Evolutionary conservation across 176 grass and related monocot genomes (phyloP).

Genomic region (Avena eriantha): DNA sequence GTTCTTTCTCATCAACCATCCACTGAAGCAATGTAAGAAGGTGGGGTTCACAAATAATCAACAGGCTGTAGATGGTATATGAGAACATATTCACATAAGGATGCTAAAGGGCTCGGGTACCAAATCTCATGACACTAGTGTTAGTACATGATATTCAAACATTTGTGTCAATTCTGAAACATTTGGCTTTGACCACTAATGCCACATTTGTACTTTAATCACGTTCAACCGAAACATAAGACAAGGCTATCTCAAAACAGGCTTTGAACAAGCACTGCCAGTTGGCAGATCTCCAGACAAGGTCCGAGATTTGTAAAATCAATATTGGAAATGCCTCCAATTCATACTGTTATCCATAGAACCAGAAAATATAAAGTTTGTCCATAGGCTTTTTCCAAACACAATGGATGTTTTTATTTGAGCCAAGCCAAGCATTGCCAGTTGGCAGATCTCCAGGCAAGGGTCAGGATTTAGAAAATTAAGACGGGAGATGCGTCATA

Average conservation of each 20-base stretch:
- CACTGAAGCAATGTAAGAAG: conserved; percentile 63
- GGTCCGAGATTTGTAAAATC: conserved; percentile 4
- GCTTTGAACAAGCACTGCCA: conserved; percentile 36
- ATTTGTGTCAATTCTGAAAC: neutral
- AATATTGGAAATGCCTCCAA: neutral
- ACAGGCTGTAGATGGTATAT: neutral
- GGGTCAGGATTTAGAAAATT: neutral
- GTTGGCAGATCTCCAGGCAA: conserved; percentile 42
- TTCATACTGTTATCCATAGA: conserved; percentile 19
- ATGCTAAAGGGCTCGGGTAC: neutral
- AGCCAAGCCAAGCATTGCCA: neutral
- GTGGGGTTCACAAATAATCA: conserved; percentile 27
- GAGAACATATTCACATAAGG: neutral
- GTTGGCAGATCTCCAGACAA: neutral
- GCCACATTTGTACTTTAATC: conserved; percentile 4
- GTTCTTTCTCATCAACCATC: conserved; percentile 97
- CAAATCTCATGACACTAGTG: conserved; percentile 20
- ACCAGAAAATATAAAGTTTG: neutral
- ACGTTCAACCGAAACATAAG: conserved; percentile 21
- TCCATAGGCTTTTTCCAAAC: neutral
- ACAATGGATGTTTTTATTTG: neutral
- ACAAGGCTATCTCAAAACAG: neutral
- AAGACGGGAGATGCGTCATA: neutral
- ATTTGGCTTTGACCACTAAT: neutral
- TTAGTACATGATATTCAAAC: conserved; percentile 4